Evolutionary conservation across 306 rosid species (phyloP).

Genomic region (Castanopsis chinensis): DNA sequence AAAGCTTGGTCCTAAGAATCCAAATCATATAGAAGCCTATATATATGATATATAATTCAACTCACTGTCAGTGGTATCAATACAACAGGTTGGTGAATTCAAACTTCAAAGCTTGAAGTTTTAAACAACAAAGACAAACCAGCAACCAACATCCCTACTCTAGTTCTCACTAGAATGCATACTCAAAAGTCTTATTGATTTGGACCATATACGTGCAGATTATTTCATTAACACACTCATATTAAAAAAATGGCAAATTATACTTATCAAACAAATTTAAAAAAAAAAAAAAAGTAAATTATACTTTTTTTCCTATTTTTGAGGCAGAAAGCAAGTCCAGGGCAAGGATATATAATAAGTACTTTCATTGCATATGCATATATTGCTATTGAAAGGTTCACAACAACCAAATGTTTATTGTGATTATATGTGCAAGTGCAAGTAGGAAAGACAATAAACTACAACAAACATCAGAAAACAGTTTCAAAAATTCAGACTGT

Average conservation of each 20-base stretch:
- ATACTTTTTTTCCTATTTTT: neutral
- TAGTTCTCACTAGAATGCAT: neutral
- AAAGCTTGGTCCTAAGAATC: neutral
- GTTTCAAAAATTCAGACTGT: neutral
- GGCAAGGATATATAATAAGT: too few species aligned
- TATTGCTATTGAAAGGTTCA: too few species aligned
- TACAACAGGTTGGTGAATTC: neutral
- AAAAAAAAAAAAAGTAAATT: too few species aligned
- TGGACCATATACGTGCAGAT: neutral
- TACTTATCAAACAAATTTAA: too few species aligned
- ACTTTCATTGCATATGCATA: too few species aligned
- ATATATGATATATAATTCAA: neutral
- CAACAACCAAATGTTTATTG: too few species aligned
- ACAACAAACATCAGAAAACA: constrained; percentile 8
- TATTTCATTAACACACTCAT: neutral
- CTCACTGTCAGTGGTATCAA: neutral
- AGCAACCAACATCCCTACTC: neutral
- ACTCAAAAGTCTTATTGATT: neutral
- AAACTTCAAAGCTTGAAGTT: neutral
- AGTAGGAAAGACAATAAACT: neutral
- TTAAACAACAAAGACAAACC: neutral
- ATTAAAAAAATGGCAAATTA: too few species aligned
- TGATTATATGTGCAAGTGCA: too few species aligned
- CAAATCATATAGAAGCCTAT: neutral
- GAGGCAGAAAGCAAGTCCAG: too few species aligned